Percentiles rank a stretch among this genome's conserved stretches.
These are phyloP conservation scores for Trichoderma lentiforme DNA, from an alignment of 2,329 filamentous ascomycete species.

Conservation along the genomic window DNA sequence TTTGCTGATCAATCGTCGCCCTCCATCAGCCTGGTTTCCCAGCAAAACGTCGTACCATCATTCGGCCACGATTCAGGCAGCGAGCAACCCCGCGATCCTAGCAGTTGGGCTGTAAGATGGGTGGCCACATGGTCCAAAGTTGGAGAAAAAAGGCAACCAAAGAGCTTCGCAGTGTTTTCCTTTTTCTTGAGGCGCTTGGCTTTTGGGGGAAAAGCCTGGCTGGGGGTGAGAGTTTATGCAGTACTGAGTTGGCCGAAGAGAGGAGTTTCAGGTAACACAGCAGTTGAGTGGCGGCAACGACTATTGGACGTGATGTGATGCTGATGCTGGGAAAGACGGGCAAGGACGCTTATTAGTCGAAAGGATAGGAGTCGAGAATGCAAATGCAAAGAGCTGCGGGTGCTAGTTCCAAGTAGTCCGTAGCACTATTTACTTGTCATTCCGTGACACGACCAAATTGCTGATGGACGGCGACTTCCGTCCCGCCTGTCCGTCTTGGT, in stretches of 20 bases:
- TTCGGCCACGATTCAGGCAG: not conserved
- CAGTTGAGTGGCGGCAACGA: not conserved
- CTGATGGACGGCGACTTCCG: not conserved
- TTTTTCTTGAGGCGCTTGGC: conserved; percentile 1
- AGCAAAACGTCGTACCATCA: not conserved
- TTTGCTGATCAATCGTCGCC: conserved; percentile 2
- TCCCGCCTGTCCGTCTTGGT: not conserved
- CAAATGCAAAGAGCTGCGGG: not conserved
- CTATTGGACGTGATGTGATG: not conserved
- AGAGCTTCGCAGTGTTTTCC: not conserved
- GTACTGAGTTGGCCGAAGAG: not conserved
- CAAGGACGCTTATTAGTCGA: not conserved
- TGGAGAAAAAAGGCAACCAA: not conserved
- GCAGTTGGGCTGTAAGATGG: not conserved
- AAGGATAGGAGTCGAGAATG: not conserved
- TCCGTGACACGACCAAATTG: not conserved
- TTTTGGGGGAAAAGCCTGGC: not conserved
- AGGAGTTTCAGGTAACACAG: not conserved
- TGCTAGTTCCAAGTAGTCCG: not conserved
- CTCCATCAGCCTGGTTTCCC: not conserved
- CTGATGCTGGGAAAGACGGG: not conserved
- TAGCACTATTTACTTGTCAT: not conserved
- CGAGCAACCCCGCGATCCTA: not conserved
- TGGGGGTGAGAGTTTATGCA: not conserved
- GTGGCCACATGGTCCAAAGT: not conserved